Percentiles rank a stretch among this genome's conserved stretches.
phyloP scores from a whole-genome alignment of 2,329 filamentous ascomycete genomes.

The Trichophyton schoenleinii region DNA sequence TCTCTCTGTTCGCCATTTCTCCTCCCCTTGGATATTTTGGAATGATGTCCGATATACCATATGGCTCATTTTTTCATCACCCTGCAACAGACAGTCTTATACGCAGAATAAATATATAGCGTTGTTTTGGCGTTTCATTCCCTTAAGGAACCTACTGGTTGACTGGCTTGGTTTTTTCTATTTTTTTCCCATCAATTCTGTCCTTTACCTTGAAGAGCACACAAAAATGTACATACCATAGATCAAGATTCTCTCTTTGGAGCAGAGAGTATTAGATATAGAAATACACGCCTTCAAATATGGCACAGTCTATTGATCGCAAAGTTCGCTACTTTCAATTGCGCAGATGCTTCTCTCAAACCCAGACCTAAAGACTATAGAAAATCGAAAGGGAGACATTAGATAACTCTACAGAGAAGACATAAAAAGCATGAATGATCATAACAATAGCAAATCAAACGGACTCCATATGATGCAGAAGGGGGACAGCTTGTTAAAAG shows the following conservation, averaged over 20 bases:
- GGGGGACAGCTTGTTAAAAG: background rate
- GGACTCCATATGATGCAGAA: background rate
- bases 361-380: background rate
- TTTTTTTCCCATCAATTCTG: background rate
- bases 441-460: background rate
- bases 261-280: background rate
- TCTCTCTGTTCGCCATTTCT: background rate
- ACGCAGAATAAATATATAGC: background rate
- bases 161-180: background rate
- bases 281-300: background rate
- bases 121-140: background rate
- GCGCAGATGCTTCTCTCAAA: background rate
- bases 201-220: background rate
- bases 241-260: background rate
- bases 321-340: background rate
- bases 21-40: background rate
- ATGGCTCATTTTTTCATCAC: background rate
- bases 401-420: background rate
- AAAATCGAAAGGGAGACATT: background rate
- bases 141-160: background rate
- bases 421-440: background rate
- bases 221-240: background rate
- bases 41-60: background rate
- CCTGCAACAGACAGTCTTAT: background rate
- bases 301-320: background rate